Evolutionary conservation across 2,329 filamentous ascomycete genomes (phyloP), one percentile per base, ranked within the genome.

Genomic region (Scedosporium boydii): DNA sequence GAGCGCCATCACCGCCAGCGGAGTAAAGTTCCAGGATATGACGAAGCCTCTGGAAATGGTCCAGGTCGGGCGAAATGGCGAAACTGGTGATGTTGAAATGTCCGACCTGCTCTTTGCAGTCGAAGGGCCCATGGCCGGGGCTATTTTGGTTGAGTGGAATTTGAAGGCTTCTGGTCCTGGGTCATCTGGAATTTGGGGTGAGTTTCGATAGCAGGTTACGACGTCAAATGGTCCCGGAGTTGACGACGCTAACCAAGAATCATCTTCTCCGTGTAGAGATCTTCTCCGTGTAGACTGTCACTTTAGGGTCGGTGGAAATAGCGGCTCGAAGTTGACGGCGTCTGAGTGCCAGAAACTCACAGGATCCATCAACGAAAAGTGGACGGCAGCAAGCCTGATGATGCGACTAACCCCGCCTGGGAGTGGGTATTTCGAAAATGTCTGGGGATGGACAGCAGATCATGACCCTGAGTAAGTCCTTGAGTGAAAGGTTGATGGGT

Each of bases 81-180:
- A 60, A 61, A 59, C 64, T 51, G 65, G 46, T 3, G 21, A 10
- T 12, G 7, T 42, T 23, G 23, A 16, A 10, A 34, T 34, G 26
- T 16, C 26, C 14, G 27, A 14, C n/a, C 64, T 65, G 59, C 51
- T 27, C 34, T 12, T 2, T 21, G 23, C n/a, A 9, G 48, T 23
- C 12, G 34, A 70, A 93, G 91, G 91, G 60, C 78, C 42, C 42
- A 46, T 14, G 16, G 95, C 87, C 1, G 88, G 88, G 63, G 87
- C 84, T 2, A 84, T 90, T 64, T 76, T 91, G 67, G 80, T 91
- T 70, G 80, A 91, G 69, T 91, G 87, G 87, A 91, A 91, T 70
- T 75, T 90, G 46, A 78, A 79, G 18, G 81, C 80, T 2, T n/a
- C 68, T 73, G 65, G 73, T 63, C 60, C 79, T 80, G 66, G 86